These are phyloP conservation scores for Collybiopsis luxurians DNA, from an alignment of 768 basidiomycete species.

Conservation along the genomic window DNA sequence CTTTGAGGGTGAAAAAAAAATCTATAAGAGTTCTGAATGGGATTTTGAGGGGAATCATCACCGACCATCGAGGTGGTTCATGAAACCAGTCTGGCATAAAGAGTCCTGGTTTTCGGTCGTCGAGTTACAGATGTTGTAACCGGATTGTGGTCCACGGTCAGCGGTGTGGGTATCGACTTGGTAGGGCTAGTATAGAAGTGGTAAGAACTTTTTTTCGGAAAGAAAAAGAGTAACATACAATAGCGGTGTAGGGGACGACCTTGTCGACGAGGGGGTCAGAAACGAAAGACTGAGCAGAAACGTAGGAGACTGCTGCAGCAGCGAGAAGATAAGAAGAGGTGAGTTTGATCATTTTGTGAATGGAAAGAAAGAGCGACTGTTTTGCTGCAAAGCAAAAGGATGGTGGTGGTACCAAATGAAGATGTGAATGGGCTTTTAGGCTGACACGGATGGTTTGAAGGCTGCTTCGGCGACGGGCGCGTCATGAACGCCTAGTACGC, in stretches of 20 bases:
- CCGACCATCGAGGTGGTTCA: conserved; percentile 55
- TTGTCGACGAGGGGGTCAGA: conserved; percentile 10
- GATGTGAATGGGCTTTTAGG: too few species aligned
- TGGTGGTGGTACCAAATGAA: background rate
- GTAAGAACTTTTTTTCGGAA: background rate
- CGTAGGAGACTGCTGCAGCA: conserved; percentile 7
- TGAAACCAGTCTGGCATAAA: conserved; percentile 58
- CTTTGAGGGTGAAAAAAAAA: conserved; percentile 22
- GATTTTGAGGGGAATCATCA: conserved; percentile 1
- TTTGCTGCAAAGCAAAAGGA: background rate
- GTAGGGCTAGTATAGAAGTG: conserved; percentile 36
- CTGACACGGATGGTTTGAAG: too few species aligned
- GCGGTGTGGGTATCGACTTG: conserved; percentile 36
- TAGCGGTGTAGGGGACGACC: conserved; percentile 8
- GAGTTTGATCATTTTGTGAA: conserved; percentile 5
- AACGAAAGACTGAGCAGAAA: conserved; percentile 9
- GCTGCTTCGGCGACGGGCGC: too few species aligned
- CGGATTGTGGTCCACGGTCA: conserved; percentile 39
- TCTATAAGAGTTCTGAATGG: too few species aligned
- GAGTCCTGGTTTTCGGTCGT: conserved; percentile 61
- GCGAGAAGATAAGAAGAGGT: background rate
- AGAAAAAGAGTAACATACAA: background rate
- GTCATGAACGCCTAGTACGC: too few species aligned
- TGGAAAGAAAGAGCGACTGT: background rate
- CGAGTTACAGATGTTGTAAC: conserved; percentile 68